A percentile compares a stretch with the other conserved stretches of the same genome.
These are phyloP conservation scores for Rhodamnia argentea DNA, from an alignment of 345 rosid genomes.

Conservation along the genomic window DNA sequence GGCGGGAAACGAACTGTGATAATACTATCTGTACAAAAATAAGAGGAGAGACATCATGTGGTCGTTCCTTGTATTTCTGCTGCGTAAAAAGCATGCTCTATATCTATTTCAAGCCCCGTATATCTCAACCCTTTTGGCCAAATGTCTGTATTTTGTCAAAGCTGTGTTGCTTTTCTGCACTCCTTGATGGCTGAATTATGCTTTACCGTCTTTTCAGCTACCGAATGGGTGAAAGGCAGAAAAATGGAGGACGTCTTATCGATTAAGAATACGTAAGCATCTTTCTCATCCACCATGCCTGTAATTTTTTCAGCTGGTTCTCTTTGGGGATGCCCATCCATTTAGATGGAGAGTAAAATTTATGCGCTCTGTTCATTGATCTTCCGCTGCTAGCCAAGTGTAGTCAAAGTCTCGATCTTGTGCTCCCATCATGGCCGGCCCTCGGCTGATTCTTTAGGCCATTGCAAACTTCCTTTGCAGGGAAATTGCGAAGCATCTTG, in stretches of 20 bases:
- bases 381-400: neutral
- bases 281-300: no score
- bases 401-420: neutral
- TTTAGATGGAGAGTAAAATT: no score
- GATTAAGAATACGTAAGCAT: conserved; percentile 84
- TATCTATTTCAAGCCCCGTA: neutral
- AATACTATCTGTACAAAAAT: neutral
- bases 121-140: neutral
- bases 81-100: neutral
- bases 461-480: conserved; percentile 17
- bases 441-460: neutral
- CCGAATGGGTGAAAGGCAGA: conserved; percentile 99
- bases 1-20: neutral
- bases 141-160: neutral
- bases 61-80: neutral
- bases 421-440: neutral
- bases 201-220: conserved; percentile 30
- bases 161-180: neutral
- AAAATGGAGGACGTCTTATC: conserved; percentile 79
- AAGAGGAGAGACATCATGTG: neutral
- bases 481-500: conserved; percentile 89
- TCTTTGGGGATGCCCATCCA: no score
- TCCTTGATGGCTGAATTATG: neutral
- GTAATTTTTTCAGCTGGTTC: no score
- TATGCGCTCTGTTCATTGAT: neutral